Evolutionary conservation across 2,329 filamentous ascomycete species (phyloP), one percentile per base, ranked within the genome.

Genomic region (Ophiostoma perfectum): DNA sequence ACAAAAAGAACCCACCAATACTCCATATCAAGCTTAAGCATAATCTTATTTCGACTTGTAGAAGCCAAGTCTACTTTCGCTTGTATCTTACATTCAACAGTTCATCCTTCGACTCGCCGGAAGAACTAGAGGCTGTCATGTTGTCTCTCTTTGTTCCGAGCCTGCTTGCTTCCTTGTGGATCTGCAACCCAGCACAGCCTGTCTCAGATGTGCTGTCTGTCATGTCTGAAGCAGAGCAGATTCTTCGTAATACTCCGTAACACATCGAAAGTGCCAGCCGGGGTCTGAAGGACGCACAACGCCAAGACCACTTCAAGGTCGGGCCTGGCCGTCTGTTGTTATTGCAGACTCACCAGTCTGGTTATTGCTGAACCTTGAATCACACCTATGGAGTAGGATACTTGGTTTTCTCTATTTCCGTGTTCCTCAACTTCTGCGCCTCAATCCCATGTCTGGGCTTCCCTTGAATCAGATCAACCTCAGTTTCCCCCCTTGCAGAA

Each of bases 191-290:
- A 18, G 49, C 49, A 55, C 49, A n/a, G 49, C 49, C n/a, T 55
- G 49, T 55, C 49, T 55, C 49, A 55, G 49, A 55, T 55, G 49
- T 18, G 49, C 49, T 55, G 49, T 55, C 49, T 55, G 49, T 55
- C 49, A 55, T 55, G 11, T 55, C n/a, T 18, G 27, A 55, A 55
- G n/a, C 18, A n/a, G n/a, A 55, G n/a, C 49, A 14, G 5, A 55
- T 11, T 55, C 11, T 27, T 27, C 27, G 27, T 27, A 27, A 27
- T 27, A 27, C 27, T 27, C 27, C 27, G 27, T 27, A 27, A 27
- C 27, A 27, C 27, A 27, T 27, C 27, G 27, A 27, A 27, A 27
- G 27, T 27, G 27, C 27, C 27, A 1, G 2, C 27, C 27, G 27
- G 27, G 27, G 27, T 27, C 27, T 45, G 42, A 52, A 52, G 49